Base-by-base conservation (phyloP, 2,329 filamentous ascomycete genomes). In the Kalaharituber pfeilii region DNA sequence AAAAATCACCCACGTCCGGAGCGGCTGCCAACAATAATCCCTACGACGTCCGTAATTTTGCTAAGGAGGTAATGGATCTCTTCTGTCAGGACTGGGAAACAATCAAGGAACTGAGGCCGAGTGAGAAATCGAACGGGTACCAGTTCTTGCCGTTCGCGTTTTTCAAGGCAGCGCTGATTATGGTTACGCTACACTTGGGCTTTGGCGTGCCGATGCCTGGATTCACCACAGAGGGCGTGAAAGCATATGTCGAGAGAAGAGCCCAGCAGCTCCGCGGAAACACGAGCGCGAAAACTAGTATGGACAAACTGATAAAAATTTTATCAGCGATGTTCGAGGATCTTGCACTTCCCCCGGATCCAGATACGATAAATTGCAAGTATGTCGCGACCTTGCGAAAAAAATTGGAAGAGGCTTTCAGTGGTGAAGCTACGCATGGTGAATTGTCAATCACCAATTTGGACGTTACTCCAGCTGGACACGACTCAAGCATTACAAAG, bases 121-220 rank as follows among this genome's bases (percentile, higher is more conserved):
- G 29, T n/a, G 39, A 52, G 26, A 33, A 36, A 9, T n/a, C 30
- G n/a, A n/a, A n/a, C n/a, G n/a, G n/a, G n/a, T n/a, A n/a, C 30
- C 30, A 29, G 13, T 51, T 25, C 22, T 15, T 54, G 9, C 25
- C 11, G 5, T 30, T 22, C n/a, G 15, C 26, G 1, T 51, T 51
- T 25, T 54, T 54, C 24, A 51, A 15, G 3, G 47, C 30, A 3
- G 53, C 11, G 5, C 26, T 54, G 25, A 29, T 54, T 24, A 54
- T 51, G 45, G 50, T 25, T 25, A 51, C 47, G 28, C 29, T 54
- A 6, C 50, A 51, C 22, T 18, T 54, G 5, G 53, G 53, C 8
- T 54, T 54, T 11, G 53, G 53, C 15, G 36, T 54, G n/a, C 22
- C 49, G 18, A 50, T 54, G 45, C 29, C 22, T 4, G 5, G 2